Conservation (phyloP, 2,329 filamentous ascomycete species). For the Fusarium dimerum region DNA sequence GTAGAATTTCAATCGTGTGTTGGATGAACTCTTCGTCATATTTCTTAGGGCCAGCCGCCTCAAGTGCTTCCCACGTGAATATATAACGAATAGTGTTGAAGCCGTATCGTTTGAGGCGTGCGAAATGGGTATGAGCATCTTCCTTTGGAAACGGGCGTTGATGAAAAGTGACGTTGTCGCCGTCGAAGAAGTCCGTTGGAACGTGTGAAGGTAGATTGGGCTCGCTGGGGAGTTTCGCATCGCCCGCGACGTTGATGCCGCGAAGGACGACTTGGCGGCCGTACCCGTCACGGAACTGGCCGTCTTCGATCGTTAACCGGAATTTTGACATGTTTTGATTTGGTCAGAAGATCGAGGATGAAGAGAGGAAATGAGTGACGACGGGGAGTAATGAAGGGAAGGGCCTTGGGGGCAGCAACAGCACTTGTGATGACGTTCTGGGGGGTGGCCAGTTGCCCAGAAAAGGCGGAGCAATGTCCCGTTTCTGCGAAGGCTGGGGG, state of each 20-base stretch:
- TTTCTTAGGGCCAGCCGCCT: constrained; percentile 83
- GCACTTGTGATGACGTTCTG: not conserved
- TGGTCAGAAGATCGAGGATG: not conserved
- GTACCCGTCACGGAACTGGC: constrained; percentile 77
- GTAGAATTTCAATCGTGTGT: constrained; percentile 83
- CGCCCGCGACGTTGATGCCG: constrained; percentile 91
- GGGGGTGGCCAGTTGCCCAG: not conserved
- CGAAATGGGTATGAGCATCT: constrained; percentile 84
- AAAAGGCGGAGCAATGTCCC: constrained; percentile 3
- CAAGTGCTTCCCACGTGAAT: constrained; percentile 99
- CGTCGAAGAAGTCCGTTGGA: constrained; percentile 81
- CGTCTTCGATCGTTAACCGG: constrained; percentile 81
- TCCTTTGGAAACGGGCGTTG: constrained; percentile 79
- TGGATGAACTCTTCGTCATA: constrained; percentile 95
- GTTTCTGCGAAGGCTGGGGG: not conserved
- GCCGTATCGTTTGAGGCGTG: constrained; percentile 80
- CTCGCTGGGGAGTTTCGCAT: constrained; percentile 83
- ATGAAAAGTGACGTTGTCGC: constrained; percentile 87
- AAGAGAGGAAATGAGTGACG: not conserved
- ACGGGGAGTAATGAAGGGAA: not conserved
- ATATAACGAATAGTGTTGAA: constrained; percentile 97
- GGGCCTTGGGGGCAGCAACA: not conserved
- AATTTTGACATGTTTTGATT: constrained; percentile 65
- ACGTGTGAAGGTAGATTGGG: constrained; percentile 83
- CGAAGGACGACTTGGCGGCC: constrained; percentile 86